These are phyloP conservation scores for Penicillium sp. DNA, from an alignment of 2,329 filamentous ascomycete species.

Conservation along the genomic window DNA sequence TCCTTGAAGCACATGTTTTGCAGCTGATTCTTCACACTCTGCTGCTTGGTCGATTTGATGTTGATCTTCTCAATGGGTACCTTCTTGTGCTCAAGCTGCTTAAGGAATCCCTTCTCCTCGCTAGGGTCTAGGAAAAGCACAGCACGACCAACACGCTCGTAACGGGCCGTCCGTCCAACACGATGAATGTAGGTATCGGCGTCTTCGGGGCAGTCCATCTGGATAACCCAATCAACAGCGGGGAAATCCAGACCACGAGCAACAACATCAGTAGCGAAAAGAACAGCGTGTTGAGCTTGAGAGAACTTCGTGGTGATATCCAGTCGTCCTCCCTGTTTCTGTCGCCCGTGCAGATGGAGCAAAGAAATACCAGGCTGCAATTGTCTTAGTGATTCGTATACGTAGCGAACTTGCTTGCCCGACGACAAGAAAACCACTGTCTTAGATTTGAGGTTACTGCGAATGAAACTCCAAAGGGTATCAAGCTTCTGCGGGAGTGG, in stretches of 20 bases:
- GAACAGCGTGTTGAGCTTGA: conserved; percentile 74
- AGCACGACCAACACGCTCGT: conserved; percentile 81
- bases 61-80: conserved; percentile 86
- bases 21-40: conserved; percentile 77
- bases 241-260: conserved; percentile 94
- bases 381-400: conserved; percentile 89
- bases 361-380: conserved; percentile 92
- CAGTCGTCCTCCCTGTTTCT: conserved; percentile 84
- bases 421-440: conserved; percentile 95
- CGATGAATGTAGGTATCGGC: conserved; percentile 97
- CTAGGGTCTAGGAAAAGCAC: conserved; percentile 89
- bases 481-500: conserved; percentile 87
- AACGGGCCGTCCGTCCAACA: conserved; percentile 90
- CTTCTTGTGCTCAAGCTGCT: conserved; percentile 81
- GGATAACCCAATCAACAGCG: conserved; percentile 97
- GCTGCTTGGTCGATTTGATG: conserved; percentile 84
- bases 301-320: conserved; percentile 86
- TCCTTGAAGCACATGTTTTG: conserved; percentile 97
- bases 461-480: conserved; percentile 88
- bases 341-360: conserved; percentile 87
- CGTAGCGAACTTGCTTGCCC: conserved; percentile 93
- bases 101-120: conserved; percentile 89
- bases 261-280: conserved; percentile 94
- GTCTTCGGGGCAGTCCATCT: conserved; percentile 95
- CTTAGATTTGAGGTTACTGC: conserved; percentile 86